Percentiles rank a stretch among this genome's conserved stretches.
phyloP scores from a whole-genome alignment of 768 basidiomycete genomes.

The Termitomyces titanicus region DNA sequence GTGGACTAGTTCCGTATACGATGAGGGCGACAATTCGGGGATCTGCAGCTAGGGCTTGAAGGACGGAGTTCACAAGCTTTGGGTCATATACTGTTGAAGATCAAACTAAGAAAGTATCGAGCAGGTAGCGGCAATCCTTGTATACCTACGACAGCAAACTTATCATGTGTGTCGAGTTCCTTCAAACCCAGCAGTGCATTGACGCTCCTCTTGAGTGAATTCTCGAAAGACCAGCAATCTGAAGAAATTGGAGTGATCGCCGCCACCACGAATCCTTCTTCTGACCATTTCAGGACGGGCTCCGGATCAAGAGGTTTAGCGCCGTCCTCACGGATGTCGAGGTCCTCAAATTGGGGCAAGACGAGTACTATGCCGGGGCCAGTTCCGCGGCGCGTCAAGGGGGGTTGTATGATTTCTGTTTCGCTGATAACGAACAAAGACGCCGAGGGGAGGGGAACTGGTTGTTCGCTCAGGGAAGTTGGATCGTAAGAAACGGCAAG shows the following conservation, averaged over 20 bases:
- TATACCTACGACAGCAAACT: slow-evolving; percentile 41
- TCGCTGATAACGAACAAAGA: slow-evolving; percentile 27
- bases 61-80: slow-evolving; percentile 22
- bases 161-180: slow-evolving; percentile 38
- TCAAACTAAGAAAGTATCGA: not conserved
- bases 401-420: slow-evolving; percentile 39
- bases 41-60: slow-evolving; percentile 24
- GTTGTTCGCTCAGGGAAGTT: slow-evolving; percentile 33
- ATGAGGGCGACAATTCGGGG: slow-evolving; percentile 32
- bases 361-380: slow-evolving; percentile 46
- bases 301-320: slow-evolving; percentile 41
- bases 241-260: slow-evolving; percentile 25
- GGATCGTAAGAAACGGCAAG: slow-evolving; percentile 33
- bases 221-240: slow-evolving; percentile 20
- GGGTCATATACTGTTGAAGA: slow-evolving; percentile 34
- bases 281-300: slow-evolving; percentile 50
- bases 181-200: slow-evolving; percentile 31
- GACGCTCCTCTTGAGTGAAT: slow-evolving; percentile 28
- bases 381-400: slow-evolving; percentile 43
- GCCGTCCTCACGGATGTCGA: slow-evolving; percentile 18
- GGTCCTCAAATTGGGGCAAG: slow-evolving; percentile 28
- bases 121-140: not conserved
- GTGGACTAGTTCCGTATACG: slow-evolving; percentile 29
- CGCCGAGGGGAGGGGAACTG: slow-evolving; percentile 39
- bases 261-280: slow-evolving; percentile 49